Percentiles rank a stretch among this genome's conserved stretches.
These are phyloP conservation scores for Podospora fimiseda DNA, from an alignment of 495 filamentous ascomycete genomes.

Conservation along the genomic window DNA sequence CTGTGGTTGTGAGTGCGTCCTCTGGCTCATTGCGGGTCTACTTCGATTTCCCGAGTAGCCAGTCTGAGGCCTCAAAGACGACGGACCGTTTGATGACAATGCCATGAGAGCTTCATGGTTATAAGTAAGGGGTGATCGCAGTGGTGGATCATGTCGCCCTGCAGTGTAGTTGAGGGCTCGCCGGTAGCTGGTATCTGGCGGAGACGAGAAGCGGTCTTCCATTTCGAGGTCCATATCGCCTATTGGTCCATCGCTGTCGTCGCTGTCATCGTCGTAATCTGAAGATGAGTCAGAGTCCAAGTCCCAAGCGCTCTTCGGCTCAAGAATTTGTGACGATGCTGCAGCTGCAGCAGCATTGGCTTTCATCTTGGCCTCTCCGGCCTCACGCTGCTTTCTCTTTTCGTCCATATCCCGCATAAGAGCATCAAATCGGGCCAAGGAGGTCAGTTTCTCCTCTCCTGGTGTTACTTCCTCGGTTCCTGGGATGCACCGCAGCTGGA, in stretches of 20 bases:
- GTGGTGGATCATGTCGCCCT: conserved; percentile 28
- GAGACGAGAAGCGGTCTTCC: conserved; percentile 23
- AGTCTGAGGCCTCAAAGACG: conserved; percentile 38
- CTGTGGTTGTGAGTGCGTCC: conserved; percentile 41
- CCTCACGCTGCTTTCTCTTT: conserved; percentile 31
- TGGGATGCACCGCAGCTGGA: conserved; percentile 50
- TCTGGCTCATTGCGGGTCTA: conserved; percentile 33
- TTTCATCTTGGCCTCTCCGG: conserved; percentile 18
- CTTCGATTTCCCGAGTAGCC: conserved; percentile 33
- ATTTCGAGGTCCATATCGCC: conserved; percentile 28
- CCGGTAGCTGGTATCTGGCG: conserved; percentile 27
- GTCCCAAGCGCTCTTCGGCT: conserved; percentile 43
- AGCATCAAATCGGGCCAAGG: conserved; percentile 52
- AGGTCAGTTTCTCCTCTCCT: conserved; percentile 50
- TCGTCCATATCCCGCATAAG: conserved; percentile 51
- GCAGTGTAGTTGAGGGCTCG: conserved; percentile 46
- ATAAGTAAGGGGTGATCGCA: conserved; percentile 18
- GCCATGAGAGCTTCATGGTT: conserved; percentile 30
- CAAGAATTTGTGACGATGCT: conserved; percentile 6
- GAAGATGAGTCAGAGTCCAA: conserved; percentile 30
- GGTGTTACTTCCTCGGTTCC: conserved; percentile 39
- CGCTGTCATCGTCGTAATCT: conserved; percentile 25
- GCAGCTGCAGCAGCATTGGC: conserved; percentile 12
- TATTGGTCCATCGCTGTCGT: conserved; percentile 35
- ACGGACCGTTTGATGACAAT: conserved; percentile 23